Evolutionary conservation across 441 rosid genomes (phyloP).

Genomic region (Viola pubescens): DNA sequence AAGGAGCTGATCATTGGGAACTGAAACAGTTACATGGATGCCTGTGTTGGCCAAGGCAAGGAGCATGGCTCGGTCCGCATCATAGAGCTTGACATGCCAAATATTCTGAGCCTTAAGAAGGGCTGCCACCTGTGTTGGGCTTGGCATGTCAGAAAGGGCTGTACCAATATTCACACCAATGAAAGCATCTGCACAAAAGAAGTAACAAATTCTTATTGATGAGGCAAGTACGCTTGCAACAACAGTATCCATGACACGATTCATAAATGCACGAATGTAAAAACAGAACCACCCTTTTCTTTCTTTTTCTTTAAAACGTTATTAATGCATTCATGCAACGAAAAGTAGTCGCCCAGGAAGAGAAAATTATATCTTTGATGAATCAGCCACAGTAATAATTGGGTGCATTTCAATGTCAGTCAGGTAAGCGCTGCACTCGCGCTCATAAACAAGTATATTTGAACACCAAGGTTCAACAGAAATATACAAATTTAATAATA

Average conservation of each 20-base stretch:
- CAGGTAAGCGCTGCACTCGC: too few relatives aligned
- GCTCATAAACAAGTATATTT: too few relatives aligned
- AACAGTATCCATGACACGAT: not conserved
- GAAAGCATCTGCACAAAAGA: conserved; percentile 52
- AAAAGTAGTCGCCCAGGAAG: not conserved
- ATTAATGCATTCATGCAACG: too few relatives aligned
- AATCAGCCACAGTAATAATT: not conserved
- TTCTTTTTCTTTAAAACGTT: not conserved
- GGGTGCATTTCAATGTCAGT: not conserved
- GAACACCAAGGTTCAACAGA: too few relatives aligned
- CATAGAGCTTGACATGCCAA: conserved; percentile 65
- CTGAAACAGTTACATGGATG: conserved; percentile 62
- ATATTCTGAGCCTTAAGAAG: conserved; percentile 83
- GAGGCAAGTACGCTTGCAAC: not conserved
- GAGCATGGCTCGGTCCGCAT: conserved; percentile 75
- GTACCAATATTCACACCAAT: conserved; percentile 89
- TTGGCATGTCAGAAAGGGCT: conserved; percentile 76
- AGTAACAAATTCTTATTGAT: not conserved
- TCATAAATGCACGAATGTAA: too few relatives aligned
- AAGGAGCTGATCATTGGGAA: conserved; percentile 83
- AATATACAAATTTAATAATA: too few relatives aligned
- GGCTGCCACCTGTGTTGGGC: conserved; percentile 70
- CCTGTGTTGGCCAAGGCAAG: conserved; percentile 78
- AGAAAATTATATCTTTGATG: not conserved
- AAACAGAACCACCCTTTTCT: not conserved